Percentiles rank a stretch among this genome's conserved stretches.
These are phyloP conservation scores for Staphylotrichum tortipilum DNA, from an alignment of 495 filamentous ascomycete genomes.

Conservation along the genomic window DNA sequence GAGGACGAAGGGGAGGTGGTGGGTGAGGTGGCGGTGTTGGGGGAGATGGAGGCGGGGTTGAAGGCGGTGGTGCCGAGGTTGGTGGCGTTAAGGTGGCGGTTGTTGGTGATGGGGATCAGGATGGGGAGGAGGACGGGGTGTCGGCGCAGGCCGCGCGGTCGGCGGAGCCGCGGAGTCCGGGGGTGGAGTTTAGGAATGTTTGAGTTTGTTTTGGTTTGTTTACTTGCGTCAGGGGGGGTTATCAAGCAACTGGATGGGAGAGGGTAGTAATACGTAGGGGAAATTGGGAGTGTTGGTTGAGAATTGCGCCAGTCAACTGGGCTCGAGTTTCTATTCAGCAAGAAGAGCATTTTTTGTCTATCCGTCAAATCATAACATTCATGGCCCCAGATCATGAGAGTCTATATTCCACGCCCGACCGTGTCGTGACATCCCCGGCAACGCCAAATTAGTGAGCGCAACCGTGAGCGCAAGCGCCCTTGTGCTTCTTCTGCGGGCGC, in stretches of 20 bases:
- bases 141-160: neutral
- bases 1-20: neutral
- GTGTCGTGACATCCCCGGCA: neutral
- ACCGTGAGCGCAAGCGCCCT: constrained; percentile 23
- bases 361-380: constrained; percentile 1
- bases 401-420: neutral
- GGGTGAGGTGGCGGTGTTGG: neutral
- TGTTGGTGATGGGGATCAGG: neutral
- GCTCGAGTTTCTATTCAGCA: neutral
- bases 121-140: neutral
- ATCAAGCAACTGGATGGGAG: too few species aligned
- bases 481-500: constrained; percentile 40
- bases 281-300: neutral
- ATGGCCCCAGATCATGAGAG: neutral
- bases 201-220: too few species aligned
- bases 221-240: neutral
- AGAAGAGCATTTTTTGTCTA: constrained; percentile 3
- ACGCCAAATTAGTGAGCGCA: constrained; percentile 8
- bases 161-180: neutral
- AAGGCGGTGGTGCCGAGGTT: neutral
- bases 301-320: neutral
- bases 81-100: neutral
- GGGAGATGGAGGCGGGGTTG: neutral
- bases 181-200: neutral
- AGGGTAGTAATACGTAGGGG: too few species aligned